A percentile compares a stretch with the other conserved stretches of the same genome.
phyloP scores from a whole-genome alignment of 768 basidiomycete genomes.

The Phlebiopsis flavidoalba region DNA sequence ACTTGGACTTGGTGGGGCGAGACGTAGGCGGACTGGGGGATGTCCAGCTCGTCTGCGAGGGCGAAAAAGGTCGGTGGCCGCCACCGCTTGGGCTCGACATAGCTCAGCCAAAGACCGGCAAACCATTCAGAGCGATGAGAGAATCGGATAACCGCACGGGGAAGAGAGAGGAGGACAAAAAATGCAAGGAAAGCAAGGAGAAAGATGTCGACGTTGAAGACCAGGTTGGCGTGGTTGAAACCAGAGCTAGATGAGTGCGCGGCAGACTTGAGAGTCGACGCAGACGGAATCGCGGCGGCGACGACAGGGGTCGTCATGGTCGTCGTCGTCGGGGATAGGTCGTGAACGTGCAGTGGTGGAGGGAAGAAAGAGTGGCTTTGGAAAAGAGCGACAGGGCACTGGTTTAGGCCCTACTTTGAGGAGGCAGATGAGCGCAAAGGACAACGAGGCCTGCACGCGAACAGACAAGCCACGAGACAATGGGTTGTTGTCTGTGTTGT shows the following conservation, averaged over 20 bases:
- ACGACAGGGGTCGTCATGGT: constrained; percentile 10
- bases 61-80: background rate
- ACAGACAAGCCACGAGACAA: background rate
- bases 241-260: constrained; percentile 1
- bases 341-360: background rate
- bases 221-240: constrained; percentile 15
- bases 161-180: constrained; percentile 19
- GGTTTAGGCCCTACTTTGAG: constrained; percentile 1
- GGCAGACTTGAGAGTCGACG: constrained; percentile 1
- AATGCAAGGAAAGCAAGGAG: constrained; percentile 17
- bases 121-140: constrained; percentile 12
- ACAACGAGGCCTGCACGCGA: constrained; percentile 5
- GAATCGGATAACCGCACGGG: constrained; percentile 19
- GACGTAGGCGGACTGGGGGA: background rate
- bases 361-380: background rate
- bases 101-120: constrained; percentile 14
- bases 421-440: background rate
- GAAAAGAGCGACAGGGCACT: background rate
- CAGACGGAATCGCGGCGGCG: constrained; percentile 9
- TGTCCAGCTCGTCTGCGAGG: background rate
- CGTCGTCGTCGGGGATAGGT: background rate
- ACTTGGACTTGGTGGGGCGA: constrained; percentile 4
- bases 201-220: constrained; percentile 19
- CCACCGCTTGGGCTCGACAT: background rate
- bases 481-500: background rate